A percentile compares a stretch with the other conserved stretches of the same genome.
These are phyloP conservation scores for Angomonas desouzai DNA, from an alignment of 208 protist species.

Conservation along the genomic window DNA sequence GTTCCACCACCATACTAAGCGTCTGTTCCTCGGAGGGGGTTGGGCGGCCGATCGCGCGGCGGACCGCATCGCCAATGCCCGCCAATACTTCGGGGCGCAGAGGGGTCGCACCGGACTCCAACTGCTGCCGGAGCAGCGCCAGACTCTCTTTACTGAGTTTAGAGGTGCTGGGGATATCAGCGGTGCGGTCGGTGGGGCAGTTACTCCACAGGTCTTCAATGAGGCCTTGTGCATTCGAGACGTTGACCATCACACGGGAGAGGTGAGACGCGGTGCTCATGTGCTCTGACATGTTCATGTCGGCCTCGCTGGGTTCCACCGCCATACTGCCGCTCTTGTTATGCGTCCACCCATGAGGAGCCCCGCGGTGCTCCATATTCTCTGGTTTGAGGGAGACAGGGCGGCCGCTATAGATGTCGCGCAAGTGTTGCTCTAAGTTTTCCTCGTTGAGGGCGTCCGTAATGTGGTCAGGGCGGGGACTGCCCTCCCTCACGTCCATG, in stretches of 20 bases:
- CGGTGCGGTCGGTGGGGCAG: constrained; percentile 21
- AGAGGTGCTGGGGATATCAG: constrained; percentile 1
- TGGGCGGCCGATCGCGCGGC: constrained; percentile 18
- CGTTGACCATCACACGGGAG: constrained; percentile 13
- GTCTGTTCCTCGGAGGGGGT: constrained; percentile 23
- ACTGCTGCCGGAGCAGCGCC: constrained; percentile 44
- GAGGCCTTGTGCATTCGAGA: constrained; percentile 12
- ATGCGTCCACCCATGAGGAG: neutral
- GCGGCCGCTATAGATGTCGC: constrained; percentile 31
- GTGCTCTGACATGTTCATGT: constrained; percentile 13
- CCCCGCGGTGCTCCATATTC: constrained; percentile 23
- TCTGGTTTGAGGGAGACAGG: constrained; percentile 32
- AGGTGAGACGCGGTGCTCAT: constrained; percentile 26
- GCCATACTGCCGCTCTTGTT: constrained; percentile 19
- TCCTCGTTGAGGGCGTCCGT: constrained; percentile 38
- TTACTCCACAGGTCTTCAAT: constrained; percentile 61
- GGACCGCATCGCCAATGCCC: constrained; percentile 33
- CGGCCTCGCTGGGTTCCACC: constrained; percentile 41
- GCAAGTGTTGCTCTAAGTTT: constrained; percentile 46
- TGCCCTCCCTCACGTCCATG: neutral
- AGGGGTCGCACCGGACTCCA: constrained; percentile 48
- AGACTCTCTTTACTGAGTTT: constrained; percentile 52
- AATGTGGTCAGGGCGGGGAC: neutral
- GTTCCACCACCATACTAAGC: constrained; percentile 37
- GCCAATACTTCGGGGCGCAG: constrained; percentile 52